Evolutionary conservation across 2,329 filamentous ascomycete genomes (phyloP), one percentile per base, ranked within the genome.

Genomic region (Microcyclosporella mali): DNA sequence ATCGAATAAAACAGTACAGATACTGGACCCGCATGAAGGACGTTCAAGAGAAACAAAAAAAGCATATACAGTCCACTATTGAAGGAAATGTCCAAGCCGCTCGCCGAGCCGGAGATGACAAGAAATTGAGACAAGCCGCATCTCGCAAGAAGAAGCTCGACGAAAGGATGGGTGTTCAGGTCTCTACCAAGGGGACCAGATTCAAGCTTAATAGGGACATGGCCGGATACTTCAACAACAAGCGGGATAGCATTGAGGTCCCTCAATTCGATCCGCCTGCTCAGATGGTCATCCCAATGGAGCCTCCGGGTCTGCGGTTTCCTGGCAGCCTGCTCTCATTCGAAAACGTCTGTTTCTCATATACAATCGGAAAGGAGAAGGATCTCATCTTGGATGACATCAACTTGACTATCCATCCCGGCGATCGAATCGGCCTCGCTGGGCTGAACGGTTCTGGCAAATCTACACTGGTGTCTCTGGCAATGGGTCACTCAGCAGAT

Each of bases 391-490:
- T 92, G 12, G 73, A 78, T 16, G 78, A 81, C 7, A 66, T 89
- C 21, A 78, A 74, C 37, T 65, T 94, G 10, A 82, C 81, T 0
- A 75, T 94, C 10, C 77, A 85, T 45, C 78, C 80, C 60, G 84
- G 85, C 8, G 84, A 88, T 50, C 75, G 86, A 1, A 70, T 90
- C 17, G 87, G 85, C 0, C 73, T 94, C 31, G 71, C 87, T 17
- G 88, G 87, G 0, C 70, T 92, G 33, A 94, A 94, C 60, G 88
- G 87, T 1, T 77, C 79, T 1, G 88, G 88, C 2, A 94, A 94
- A 63, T 87, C 85, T 1, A 92, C 87, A 0, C 70, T 94, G 8
- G 72, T 90, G 45, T 81, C 78, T 36, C 67, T 90, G 3, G 73
- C 90, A 2, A 79, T 81, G n/a, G 78, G 75, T 1, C 71, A 73